Percentiles rank a stretch among this genome's conserved stretches.
phyloP scores from a whole-genome alignment of 441 rosid genomes.

The Breynia disticha region DNA sequence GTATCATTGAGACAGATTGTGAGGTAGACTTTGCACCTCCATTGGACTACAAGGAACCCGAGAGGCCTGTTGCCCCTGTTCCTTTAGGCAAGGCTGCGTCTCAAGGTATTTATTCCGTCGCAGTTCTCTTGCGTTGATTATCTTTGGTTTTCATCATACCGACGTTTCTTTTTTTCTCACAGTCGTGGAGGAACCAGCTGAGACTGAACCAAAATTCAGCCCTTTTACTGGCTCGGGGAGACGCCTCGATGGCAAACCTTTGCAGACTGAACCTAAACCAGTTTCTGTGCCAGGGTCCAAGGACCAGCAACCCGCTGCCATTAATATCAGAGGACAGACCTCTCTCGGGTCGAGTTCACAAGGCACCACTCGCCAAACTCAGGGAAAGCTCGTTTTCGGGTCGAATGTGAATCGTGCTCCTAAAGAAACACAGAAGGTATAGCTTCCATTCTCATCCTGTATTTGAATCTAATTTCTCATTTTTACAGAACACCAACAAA shows the following conservation, averaged over 20 bases:
- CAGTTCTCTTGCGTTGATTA: neutral
- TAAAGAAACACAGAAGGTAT: constrained; percentile 38
- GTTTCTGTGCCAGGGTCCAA: constrained; percentile 32
- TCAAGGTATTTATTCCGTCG: constrained; percentile 36
- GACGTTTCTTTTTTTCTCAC: constrained; percentile 13
- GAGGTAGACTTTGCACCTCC: constrained; percentile 99
- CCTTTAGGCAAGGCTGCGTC: no score
- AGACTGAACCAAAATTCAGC: constrained; percentile 59
- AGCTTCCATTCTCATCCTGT: neutral
- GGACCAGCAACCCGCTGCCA: constrained; percentile 40
- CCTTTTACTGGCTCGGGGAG: constrained; percentile 78
- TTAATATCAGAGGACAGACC: constrained; percentile 25
- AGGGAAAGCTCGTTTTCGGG: constrained; percentile 93
- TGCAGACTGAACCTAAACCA: constrained; percentile 33
- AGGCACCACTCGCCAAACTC: constrained; percentile 41
- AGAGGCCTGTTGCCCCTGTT: constrained; percentile 39
- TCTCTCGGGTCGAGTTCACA: constrained; percentile 42
- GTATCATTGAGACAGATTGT: constrained; percentile 97
- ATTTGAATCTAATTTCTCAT: no score
- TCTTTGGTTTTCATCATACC: neutral
- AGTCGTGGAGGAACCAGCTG: constrained; percentile 55
- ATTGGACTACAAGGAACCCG: constrained; percentile 90
- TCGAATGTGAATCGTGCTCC: constrained; percentile 34
- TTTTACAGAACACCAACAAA: neutral
- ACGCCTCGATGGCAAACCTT: constrained; percentile 81